Percentiles rank a stretch among this genome's conserved stretches.
Evolutionary conservation across 345 rosid genomes (phyloP).

Genomic region (Moricandia moricandioides): DNA sequence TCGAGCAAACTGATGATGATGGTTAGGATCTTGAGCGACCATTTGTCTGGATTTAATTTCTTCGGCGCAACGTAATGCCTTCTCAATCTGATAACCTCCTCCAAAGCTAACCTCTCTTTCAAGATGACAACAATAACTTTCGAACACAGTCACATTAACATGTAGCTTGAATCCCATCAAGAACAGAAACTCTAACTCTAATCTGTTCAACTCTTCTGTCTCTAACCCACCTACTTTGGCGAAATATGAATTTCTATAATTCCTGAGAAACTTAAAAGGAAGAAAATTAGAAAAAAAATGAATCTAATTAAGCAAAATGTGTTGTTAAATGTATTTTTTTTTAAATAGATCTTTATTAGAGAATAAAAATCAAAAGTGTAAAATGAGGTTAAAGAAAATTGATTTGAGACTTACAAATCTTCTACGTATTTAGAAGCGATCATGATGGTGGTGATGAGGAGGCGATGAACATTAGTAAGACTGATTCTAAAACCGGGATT

Average conservation of each 20-base stretch:
- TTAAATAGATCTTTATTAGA: not conserved
- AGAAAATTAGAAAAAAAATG: not conserved
- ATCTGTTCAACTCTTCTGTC: not conserved
- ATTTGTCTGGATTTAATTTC: not conserved
- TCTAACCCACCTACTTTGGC: not conserved
- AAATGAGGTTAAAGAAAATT: not conserved
- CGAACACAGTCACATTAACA: not conserved
- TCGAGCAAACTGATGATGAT: not conserved
- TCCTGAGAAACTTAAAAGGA: not conserved
- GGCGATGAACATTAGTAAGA: not conserved
- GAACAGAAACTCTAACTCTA: not conserved
- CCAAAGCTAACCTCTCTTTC: not conserved
- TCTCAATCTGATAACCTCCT: not conserved
- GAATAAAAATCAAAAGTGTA: not conserved
- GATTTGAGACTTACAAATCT: not conserved
- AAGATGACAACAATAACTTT: not conserved
- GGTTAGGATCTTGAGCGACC: not conserved
- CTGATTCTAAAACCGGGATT: not conserved
- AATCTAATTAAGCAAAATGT: not conserved
- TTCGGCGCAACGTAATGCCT: not conserved
- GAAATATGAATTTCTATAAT: not conserved
- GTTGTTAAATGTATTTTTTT: not conserved
- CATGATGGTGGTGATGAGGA: not conserved
- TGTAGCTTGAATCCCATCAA: not conserved
- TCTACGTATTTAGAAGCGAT: not conserved